Evolutionary conservation across 768 basidiomycete genomes (phyloP).

Genomic region (Trametes gibbosa): DNA sequence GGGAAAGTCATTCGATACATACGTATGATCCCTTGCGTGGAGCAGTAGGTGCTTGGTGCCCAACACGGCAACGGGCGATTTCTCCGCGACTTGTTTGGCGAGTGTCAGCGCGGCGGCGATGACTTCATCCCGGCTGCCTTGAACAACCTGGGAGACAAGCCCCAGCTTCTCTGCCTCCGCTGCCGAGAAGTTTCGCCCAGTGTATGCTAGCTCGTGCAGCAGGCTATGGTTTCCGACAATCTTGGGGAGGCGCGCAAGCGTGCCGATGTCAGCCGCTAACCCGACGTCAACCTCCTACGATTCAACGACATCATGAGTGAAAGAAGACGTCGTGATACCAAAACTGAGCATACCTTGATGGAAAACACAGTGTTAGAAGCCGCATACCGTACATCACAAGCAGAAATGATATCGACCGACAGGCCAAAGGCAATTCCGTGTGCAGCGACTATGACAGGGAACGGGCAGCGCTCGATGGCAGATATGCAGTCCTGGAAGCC

Average conservation of each 20-base stretch:
- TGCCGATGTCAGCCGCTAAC: slow-evolving; percentile 85
- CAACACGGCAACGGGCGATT: slow-evolving; percentile 76
- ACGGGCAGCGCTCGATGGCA: slow-evolving; percentile 61
- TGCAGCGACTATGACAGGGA: slow-evolving; percentile 82
- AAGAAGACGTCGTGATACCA: background rate
- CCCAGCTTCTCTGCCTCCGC: slow-evolving; percentile 68
- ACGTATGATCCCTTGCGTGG: slow-evolving; percentile 81
- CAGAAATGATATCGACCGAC: slow-evolving; percentile 70
- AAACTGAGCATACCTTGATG: slow-evolving; percentile 65
- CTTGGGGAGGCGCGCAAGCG: slow-evolving; percentile 79
- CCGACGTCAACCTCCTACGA: slow-evolving; percentile 82
- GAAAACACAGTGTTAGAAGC: slow-evolving; percentile 60
- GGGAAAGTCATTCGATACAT: slow-evolving; percentile 21
- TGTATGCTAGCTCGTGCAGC: slow-evolving; percentile 73
- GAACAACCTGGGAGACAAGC: slow-evolving; percentile 68
- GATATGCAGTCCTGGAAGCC: slow-evolving; percentile 72
- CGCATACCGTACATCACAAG: slow-evolving; percentile 80
- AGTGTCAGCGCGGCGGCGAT: slow-evolving; percentile 61
- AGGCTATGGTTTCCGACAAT: slow-evolving; percentile 72
- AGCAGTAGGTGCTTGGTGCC: slow-evolving; percentile 77
- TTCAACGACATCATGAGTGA: background rate
- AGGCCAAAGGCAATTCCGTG: slow-evolving; percentile 77
- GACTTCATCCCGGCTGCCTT: slow-evolving; percentile 66
- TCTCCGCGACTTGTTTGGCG: slow-evolving; percentile 62
- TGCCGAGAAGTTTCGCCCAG: slow-evolving; percentile 67